Conservation (phyloP, 345 rosid species). For the Brassica napus region DNA sequence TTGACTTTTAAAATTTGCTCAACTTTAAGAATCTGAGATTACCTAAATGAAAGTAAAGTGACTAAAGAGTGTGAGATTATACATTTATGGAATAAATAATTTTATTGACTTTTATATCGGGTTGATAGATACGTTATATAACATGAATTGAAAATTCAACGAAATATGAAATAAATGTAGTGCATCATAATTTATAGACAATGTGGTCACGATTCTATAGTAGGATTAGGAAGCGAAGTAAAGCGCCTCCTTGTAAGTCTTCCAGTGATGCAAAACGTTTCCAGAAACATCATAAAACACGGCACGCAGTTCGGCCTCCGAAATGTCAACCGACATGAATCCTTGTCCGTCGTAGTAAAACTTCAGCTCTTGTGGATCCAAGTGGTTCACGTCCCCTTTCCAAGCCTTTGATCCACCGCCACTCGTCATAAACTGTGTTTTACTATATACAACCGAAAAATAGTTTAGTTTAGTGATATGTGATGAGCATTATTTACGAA, state of each 20-base stretch:
- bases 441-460: constrained; percentile 37
- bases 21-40: background rate
- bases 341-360: constrained; percentile 82
- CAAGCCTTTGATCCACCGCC: constrained; percentile 85
- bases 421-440: constrained; percentile 60
- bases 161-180: background rate
- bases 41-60: background rate
- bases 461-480: background rate
- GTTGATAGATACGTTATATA: background rate
- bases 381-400: constrained; percentile 51
- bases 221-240: constrained; percentile 2
- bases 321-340: constrained; percentile 59
- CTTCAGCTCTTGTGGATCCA: constrained; percentile 41
- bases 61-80: background rate
- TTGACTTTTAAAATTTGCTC: background rate
- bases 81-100: background rate
- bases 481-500: background rate
- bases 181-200: background rate
- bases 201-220: background rate
- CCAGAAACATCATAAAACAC: constrained; percentile 55
- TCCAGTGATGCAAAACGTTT: constrained; percentile 52
- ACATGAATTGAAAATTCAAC: background rate
- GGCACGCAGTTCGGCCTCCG: constrained; percentile 27
- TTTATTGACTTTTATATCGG: background rate
- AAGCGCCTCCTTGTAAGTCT: constrained; percentile 33